A percentile compares a stretch with the other conserved stretches of the same genome.
These are phyloP conservation scores for Podila clonocystis DNA, from an alignment of 192 early-diverging fungal species.

Conservation along the genomic window DNA sequence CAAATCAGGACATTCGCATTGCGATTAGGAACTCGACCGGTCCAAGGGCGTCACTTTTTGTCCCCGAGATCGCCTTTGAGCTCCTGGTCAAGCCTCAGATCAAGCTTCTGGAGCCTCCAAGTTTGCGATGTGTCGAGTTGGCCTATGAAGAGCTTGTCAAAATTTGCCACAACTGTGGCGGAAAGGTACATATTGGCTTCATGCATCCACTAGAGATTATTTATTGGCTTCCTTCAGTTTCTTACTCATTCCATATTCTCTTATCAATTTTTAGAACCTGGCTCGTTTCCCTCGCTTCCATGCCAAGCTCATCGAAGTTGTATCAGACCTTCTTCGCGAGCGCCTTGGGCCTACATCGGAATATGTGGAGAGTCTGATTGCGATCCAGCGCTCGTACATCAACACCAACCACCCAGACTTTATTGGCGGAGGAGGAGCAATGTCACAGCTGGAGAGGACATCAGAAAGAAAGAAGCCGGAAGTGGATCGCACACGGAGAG, in stretches of 20 bases:
- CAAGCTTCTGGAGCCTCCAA: constrained; percentile 76
- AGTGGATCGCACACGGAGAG: constrained; percentile 46
- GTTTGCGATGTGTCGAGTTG: constrained; percentile 82
- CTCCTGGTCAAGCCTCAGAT: constrained; percentile 86
- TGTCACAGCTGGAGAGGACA: constrained; percentile 73
- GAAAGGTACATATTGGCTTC: constrained; percentile 54
- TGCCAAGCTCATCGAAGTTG: constrained; percentile 76
- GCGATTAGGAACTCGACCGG: constrained; percentile 89
- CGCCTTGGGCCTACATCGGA: constrained; percentile 73
- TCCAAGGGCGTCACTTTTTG: constrained; percentile 81
- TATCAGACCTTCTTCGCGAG: constrained; percentile 81
- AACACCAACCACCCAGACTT: constrained; percentile 91
- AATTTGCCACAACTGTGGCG: constrained; percentile 81
- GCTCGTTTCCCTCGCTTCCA: constrained; percentile 81
- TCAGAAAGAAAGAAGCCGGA: constrained; percentile 69
- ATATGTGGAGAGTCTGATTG: constrained; percentile 84
- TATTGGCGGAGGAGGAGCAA: constrained; percentile 81
- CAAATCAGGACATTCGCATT: constrained; percentile 77
- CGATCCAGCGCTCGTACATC: constrained; percentile 85
- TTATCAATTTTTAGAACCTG: constrained; percentile 60
- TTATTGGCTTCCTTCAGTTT: not conserved
- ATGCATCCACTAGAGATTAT: too few relatives aligned
- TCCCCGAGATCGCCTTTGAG: constrained; percentile 88
- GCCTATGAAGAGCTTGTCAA: constrained; percentile 87
- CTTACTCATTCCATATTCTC: not conserved